A percentile compares a stretch with the other conserved stretches of the same genome.
phyloP scores from a whole-genome alignment of 805 yeast species.

The Wickerhamiella sorbophila region DNA sequence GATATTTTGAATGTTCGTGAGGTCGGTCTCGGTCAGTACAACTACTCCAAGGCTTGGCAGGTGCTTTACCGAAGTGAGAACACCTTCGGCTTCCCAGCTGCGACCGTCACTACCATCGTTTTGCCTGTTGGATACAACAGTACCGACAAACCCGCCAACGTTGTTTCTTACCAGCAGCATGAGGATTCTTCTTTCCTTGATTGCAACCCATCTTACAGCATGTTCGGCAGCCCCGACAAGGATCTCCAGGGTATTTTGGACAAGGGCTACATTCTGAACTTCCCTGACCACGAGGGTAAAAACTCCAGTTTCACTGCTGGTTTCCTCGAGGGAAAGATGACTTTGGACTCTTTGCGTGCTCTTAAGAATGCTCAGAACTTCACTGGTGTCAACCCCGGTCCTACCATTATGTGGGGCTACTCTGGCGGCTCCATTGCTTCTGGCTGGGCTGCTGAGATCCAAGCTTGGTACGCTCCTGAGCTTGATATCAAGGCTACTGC shows the following conservation, averaged over 20 bases:
- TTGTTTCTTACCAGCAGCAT: conserved; percentile 20
- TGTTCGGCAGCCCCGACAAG: conserved; percentile 4
- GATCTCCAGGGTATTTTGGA: conserved; percentile 3
- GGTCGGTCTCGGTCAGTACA: conserved; percentile 9
- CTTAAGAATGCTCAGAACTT: conserved; percentile 9
- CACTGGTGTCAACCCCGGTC: conserved; percentile 9
- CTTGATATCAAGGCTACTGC: conserved; percentile 7
- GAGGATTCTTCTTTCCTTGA: conserved; percentile 19
- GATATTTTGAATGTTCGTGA: conserved; percentile 11
- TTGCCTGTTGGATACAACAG: conserved; percentile 4
- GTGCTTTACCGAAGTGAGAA: conserved; percentile 9
- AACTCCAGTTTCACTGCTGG: conserved; percentile 21
- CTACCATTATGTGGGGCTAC: conserved; percentile 11
- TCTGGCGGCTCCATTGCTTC: conserved; percentile 12
- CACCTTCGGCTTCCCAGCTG: conserved; percentile 7
- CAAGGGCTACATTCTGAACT: conserved; percentile 9
- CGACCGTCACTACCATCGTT: conserved; percentile 14
- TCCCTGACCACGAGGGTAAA: conserved; percentile 23
- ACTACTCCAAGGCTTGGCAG: conserved; percentile 8
- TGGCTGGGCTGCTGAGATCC: conserved; percentile 20
- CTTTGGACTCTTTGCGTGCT: conserved; percentile 17
- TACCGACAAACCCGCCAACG: conserved; percentile 3
- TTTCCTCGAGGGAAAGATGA: conserved; percentile 16
- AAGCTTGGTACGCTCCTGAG: conserved; percentile 18
- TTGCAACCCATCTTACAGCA: conserved; percentile 20